Evolutionary conservation across 1,284 basidiomycete species (phyloP).

Genomic region (Rugosomyces carneus): DNA sequence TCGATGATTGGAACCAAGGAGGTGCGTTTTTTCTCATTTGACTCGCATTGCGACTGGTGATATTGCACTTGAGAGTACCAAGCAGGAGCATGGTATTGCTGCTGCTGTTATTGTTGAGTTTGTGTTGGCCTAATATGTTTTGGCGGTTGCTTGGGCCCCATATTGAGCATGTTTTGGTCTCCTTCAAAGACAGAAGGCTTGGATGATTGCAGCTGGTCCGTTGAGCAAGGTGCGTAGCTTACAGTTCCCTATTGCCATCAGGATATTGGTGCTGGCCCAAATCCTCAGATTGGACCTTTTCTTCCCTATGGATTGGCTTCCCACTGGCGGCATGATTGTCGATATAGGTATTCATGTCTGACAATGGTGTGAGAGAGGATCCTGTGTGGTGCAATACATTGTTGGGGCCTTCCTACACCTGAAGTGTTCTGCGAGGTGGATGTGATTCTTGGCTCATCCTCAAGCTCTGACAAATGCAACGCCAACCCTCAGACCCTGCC

Average conservation of each 20-base stretch:
- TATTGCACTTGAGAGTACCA: constrained; percentile 23
- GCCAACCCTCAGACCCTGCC: too few relatives aligned
- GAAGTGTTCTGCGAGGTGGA: constrained; percentile 27
- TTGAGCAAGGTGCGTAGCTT: constrained; percentile 69
- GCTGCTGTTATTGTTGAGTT: constrained; percentile 16
- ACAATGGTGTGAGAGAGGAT: constrained; percentile 49
- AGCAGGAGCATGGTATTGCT: constrained; percentile 12
- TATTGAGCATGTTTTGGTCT: constrained; percentile 20
- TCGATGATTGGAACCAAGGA: constrained; percentile 40
- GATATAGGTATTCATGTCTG: constrained; percentile 37
- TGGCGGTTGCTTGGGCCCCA: constrained; percentile 20
- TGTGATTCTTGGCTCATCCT: constrained; percentile 47
- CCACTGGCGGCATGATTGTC: constrained; percentile 40
- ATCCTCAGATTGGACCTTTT: constrained; percentile 18
- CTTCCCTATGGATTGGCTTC: constrained; percentile 12
- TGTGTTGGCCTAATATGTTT: constrained; percentile 20
- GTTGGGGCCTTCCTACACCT: constrained; percentile 22
- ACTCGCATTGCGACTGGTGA: constrained; percentile 24
- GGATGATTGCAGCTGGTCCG: constrained; percentile 52
- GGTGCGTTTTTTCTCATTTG: constrained; percentile 31
- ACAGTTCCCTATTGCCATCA: constrained; percentile 28
- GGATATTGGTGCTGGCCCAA: constrained; percentile 21
- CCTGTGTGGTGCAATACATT: constrained; percentile 31
- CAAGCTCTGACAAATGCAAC: too few relatives aligned
- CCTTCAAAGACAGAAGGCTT: constrained; percentile 49